These are phyloP conservation scores for Mycosphaerella arachidis DNA, from an alignment of 2,329 filamentous ascomycete species.

Conservation along the genomic window DNA sequence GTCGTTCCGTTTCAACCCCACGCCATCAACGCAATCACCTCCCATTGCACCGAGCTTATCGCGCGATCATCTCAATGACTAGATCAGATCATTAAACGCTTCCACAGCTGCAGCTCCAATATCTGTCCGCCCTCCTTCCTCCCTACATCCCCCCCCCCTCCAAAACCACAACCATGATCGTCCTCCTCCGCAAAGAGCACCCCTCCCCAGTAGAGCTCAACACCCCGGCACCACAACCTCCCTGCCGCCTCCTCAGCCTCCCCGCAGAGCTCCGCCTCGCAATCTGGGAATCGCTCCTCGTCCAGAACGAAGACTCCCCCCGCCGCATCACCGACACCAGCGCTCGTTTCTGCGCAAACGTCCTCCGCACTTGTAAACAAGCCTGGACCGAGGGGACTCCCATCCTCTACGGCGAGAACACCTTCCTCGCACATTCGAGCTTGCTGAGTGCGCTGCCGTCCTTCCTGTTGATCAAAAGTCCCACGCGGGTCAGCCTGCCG, in stretches of 20 bases:
- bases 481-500: slow-evolving; percentile 20
- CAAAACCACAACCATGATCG: slow-evolving; percentile 12
- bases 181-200: slow-evolving; percentile 16
- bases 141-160: background rate
- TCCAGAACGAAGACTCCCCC: background rate
- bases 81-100: background rate
- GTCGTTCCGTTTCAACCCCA: background rate
- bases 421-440: slow-evolving; percentile 47
- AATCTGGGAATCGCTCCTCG: slow-evolving; percentile 42
- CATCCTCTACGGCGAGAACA: slow-evolving; percentile 48
- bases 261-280: slow-evolving; percentile 59
- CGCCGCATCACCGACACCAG: slow-evolving; percentile 8
- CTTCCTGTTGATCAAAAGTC: slow-evolving; percentile 34
- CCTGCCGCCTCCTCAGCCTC: slow-evolving; percentile 40
- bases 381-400: slow-evolving; percentile 40
- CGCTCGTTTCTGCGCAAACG: slow-evolving; percentile 37
- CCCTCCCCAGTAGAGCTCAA: background rate
- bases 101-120: background rate
- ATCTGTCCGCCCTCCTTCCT: background rate
- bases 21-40: background rate
- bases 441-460: slow-evolving; percentile 43
- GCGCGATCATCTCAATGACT: background rate
- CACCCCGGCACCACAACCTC: slow-evolving; percentile 12
- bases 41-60: slow-evolving; percentile 4
- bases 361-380: slow-evolving; percentile 41